Evolutionary conservation across 2,329 filamentous ascomycete genomes (phyloP).

Genomic region (Clarireedia sp.): DNA sequence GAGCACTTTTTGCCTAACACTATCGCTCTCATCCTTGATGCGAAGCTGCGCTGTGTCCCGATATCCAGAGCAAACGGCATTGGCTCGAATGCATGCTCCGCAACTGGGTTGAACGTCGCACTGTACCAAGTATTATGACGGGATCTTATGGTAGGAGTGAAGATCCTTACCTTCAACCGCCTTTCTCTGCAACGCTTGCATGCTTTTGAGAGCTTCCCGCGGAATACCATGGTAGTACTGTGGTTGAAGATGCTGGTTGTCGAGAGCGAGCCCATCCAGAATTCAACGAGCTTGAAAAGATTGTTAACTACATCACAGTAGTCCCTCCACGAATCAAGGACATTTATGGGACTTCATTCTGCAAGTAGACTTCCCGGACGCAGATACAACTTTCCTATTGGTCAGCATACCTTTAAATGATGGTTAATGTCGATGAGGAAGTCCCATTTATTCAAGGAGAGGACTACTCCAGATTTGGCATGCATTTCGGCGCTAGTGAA

Average conservation of each 20-base stretch:
- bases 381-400: too few species aligned
- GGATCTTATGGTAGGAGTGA: neutral
- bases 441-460: too few species aligned
- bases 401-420: too few species aligned
- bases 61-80: slow-evolving; percentile 10
- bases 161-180: slow-evolving; percentile 11
- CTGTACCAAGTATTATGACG: neutral
- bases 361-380: too few species aligned
- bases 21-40: slow-evolving; percentile 10
- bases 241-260: neutral
- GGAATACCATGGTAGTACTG: neutral
- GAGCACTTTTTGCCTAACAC: neutral
- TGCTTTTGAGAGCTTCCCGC: slow-evolving; percentile 15
- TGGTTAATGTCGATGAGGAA: too few species aligned
- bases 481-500: neutral
- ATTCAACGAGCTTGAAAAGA: too few species aligned
- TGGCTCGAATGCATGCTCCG: slow-evolving; percentile 10
- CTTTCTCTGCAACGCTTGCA: slow-evolving; percentile 17
- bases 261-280: too few species aligned
- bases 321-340: too few species aligned
- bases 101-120: slow-evolving; percentile 15
- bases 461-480: neutral
- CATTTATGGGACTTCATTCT: too few species aligned
- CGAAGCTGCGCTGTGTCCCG: slow-evolving; percentile 8
- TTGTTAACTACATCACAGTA: too few species aligned